Evolutionary conservation across 768 basidiomycete genomes (phyloP), one percentile per base, ranked within the genome.

Genomic region (Dictyophora rubrovolvata): DNA sequence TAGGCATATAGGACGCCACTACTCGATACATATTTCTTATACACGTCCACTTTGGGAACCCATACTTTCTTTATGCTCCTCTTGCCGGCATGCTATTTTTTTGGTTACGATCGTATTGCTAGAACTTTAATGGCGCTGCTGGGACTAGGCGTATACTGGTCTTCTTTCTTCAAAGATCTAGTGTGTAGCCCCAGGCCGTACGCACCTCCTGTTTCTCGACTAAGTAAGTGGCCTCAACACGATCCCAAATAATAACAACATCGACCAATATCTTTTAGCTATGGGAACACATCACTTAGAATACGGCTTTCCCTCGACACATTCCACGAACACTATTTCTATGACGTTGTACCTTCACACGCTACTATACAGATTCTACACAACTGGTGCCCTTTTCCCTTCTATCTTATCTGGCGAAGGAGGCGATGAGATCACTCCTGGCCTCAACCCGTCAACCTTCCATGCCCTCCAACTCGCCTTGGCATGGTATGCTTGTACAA

Each of bases 251-350:
- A 18, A 17, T n/a, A 36, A 47, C 61, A 12, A 37, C 61, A 34
- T 12, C 35, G 47, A 22, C 18, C 18, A 28, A 28, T 28, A 50
- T 35, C 18, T 35, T 20, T 16, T 23, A 90, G 87, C 85, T 5
- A 84, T 91, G 54, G 86, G 88, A 14, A 79, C 74, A 1, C 88
- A 90, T 66, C 89, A 92, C 64, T 77, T 90, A 2, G 93, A 95
- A 73, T 95, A 95, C 64, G 95, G 95, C 21, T 95, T 97, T 67
- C 94, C 93, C 0, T 95, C 93, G 0, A 96, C 94, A 0, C 95
- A 99, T 66, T 89, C 91, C 1, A 91, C 93, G 8, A 95, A 96
- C 69, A 82, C 84, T 56, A 79, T 93, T 54, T 94, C 91, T 23
- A 88, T 96, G 66, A 92, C 92, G 0, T 78, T 97, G 2, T 90